These are phyloP conservation scores for Alternaria postmessia DNA, from an alignment of 2,329 filamentous ascomycete genomes.

Conservation along the genomic window DNA sequence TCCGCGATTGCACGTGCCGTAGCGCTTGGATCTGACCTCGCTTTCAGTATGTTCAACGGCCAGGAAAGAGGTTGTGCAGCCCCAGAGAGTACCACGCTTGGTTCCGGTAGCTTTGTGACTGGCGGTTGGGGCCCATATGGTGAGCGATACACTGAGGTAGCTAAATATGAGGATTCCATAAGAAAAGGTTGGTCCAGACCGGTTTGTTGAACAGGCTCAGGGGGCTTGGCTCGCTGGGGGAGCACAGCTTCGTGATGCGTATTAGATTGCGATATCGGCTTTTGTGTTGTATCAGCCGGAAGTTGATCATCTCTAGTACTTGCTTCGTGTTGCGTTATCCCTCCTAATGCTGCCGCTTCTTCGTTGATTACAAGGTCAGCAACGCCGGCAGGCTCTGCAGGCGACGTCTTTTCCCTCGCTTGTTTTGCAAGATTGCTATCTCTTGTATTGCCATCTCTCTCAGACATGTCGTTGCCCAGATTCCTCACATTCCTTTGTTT, in stretches of 20 bases:
- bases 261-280: background rate
- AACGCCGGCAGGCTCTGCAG: constrained; percentile 2
- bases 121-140: background rate
- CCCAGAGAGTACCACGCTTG: background rate
- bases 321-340: background rate
- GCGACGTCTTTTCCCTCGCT: background rate
- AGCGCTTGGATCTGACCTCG: background rate
- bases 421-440: background rate
- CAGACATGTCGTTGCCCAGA: background rate
- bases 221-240: background rate
- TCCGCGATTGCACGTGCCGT: background rate
- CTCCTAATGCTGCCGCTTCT: background rate
- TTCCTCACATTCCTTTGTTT: background rate
- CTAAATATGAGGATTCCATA: background rate
- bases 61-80: background rate
- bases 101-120: background rate
- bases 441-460: background rate
- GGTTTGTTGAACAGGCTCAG: background rate
- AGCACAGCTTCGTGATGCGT: background rate
- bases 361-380: constrained; percentile 11
- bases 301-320: background rate
- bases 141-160: background rate
- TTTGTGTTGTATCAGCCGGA: background rate
- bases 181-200: background rate
- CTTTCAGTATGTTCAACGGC: background rate